Percentiles rank a stretch among this genome's conserved stretches.
phyloP scores from a whole-genome alignment of 805 yeast genomes.

The Ogataea methylovora region DNA sequence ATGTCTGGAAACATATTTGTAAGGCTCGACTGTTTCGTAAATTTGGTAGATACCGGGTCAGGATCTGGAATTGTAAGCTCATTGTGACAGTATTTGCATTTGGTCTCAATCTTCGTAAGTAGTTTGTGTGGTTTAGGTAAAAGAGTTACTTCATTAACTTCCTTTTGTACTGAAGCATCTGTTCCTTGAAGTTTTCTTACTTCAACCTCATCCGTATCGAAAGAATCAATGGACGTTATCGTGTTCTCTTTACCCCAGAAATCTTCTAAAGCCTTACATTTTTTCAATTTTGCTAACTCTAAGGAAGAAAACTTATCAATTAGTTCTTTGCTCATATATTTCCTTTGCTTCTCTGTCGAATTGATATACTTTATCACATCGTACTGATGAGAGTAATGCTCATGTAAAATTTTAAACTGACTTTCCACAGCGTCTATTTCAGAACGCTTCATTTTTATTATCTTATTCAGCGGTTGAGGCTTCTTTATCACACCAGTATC shows the following conservation, averaged over 20 bases:
- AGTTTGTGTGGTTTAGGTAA: conserved; percentile 15
- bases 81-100: conserved; percentile 17
- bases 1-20: conserved; percentile 17
- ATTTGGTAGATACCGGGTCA: conserved; percentile 14
- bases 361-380: conserved; percentile 7
- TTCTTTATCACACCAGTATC: conserved; percentile 29
- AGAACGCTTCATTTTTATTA: conserved; percentile 13
- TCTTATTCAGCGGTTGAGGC: conserved; percentile 31
- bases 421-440: conserved; percentile 3
- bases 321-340: conserved; percentile 6
- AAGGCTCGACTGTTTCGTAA: conserved; percentile 8
- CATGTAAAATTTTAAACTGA: conserved; percentile 8
- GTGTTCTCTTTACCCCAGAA: no score
- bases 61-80: conserved; percentile 10
- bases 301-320: conserved; percentile 10
- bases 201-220: no score
- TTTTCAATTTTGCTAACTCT: conserved; percentile 14
- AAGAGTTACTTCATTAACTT: not conserved
- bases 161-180: not conserved
- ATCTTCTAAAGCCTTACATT: conserved; percentile 3
- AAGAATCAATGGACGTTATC: no score
- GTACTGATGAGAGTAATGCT: conserved; percentile 11
- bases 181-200: no score
- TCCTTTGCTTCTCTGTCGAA: conserved; percentile 3
- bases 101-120: conserved; percentile 6